Base-by-base conservation (phyloP, 164 flowering plant genomes). In the Umbilicus rupestris region DNA sequence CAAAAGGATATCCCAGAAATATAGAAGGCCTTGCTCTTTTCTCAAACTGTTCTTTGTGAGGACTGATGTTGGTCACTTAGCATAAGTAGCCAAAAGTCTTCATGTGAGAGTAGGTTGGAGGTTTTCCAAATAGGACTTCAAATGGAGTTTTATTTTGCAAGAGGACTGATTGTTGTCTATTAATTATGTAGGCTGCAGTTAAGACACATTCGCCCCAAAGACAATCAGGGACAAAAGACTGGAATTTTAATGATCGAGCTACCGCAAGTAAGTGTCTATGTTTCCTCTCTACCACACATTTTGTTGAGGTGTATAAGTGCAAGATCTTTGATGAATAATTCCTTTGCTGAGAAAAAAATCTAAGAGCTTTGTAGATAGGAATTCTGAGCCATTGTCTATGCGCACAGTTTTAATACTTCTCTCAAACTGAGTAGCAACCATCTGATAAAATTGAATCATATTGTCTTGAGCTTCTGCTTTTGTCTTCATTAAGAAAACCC, bases 261-360 rank as follows among this genome's bases (percentile, higher is more conserved):
- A 66, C 62, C 11, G 49, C 60, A 12, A 66, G 35, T 0, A 66
- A 2, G 22, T 66, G 69, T 4, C 30, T 15, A 0, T 66, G 46
- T 52, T 66, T 66, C 1, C 69, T 6, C 35, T 66, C 68, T 1
- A 59, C 37, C 5, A 63, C 19, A 5, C 44, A 63, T 63, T 63
- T 15, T 63, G 66, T 19, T 63, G 42, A 12, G 60, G 69, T 12
- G 69, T 66, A 8, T 66, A 14, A 31, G 33, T 24, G 37, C 63
- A 67, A 16, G 69, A 67, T 9, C 44, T 67, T n/a, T 16, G 28
- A 17, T 50, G 62, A 3, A 35, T 9, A 31, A 50, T 67, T 0
- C 69, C 62, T 52, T 67, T 8, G 22, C 7, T 0, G 9, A 1
- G 24, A 15, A 67, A 37, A 12, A 30, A 37, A 9, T 1, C 2